Evolutionary conservation across 176 grass and related monocot genomes (phyloP), one percentile per base, ranked within the genome.

Genomic region (Musa itinerans): DNA sequence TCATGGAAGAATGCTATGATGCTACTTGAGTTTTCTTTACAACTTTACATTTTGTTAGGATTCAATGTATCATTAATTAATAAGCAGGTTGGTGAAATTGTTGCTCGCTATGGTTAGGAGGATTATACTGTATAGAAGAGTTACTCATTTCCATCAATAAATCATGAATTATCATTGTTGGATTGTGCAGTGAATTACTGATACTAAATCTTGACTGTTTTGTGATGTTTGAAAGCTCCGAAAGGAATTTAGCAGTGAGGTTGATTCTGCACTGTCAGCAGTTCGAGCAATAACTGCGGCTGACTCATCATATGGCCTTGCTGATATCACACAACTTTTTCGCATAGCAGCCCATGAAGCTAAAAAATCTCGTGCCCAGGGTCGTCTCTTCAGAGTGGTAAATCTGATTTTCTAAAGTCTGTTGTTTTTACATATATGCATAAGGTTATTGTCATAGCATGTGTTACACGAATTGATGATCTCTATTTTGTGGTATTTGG

Each of bases 241-340:
- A 69, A 91, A 82, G 69, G 88, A 91, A 13, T 99, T 99, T 80
- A 94, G 73, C 84, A 89, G 53, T 78, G 88, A 99, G 72, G 26
- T 85, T 76, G 79, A 74, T 66, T 87, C 55, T 17, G 84, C 72
- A 68, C 52, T 73, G 8, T 85, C 87, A 50, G 76, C 68, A 25
- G 87, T 99, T 68, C 76, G 72, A 55, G 75, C 78, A 53, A 53
- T 99, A 64, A 52, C 63, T 29, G 65, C 90, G 50, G 56, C 78
- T 23, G 86, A 91, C 19, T 65, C 82, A 15, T 76, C 84, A 53
- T 83, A 57, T 25, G 75, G 12, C 2, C 67, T 23, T 3, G 84
- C 88, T 22, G 95, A 99, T 87, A 85, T 99, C 69, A 99, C 95
- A 52, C 80, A 91, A 54, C 82, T 99, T 76, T 99, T 99, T 69